Conservation (phyloP, 192 early-diverging fungal genomes). For the Phlyctochytrium bullatum region DNA sequence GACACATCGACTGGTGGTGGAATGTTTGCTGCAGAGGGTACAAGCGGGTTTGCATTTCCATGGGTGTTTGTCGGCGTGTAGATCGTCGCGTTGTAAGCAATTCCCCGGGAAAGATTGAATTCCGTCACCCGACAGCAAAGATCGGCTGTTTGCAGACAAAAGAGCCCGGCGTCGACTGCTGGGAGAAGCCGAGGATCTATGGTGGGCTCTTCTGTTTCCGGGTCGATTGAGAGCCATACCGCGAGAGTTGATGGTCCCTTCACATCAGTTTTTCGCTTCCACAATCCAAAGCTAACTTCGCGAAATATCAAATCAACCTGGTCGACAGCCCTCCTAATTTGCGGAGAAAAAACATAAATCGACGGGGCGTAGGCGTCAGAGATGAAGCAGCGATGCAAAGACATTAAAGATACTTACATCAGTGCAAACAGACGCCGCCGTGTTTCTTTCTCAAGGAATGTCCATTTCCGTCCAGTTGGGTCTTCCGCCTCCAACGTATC, state of each 20-base stretch:
- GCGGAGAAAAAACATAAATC: background rate
- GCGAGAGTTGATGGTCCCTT: background rate
- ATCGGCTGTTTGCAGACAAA: background rate
- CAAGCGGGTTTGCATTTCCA: background rate
- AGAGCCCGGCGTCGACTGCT: background rate
- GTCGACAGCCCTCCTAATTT: background rate
- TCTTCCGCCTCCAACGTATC: conserved; percentile 5
- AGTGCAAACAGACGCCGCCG: background rate
- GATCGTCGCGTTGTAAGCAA: background rate
- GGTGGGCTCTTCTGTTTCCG: background rate
- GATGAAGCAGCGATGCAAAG: too few relatives aligned
- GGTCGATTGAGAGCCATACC: background rate
- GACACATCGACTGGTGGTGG: background rate
- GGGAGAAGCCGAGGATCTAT: background rate
- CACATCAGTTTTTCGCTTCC: background rate
- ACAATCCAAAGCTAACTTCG: background rate
- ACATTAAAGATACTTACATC: background rate
- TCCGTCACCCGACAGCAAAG: background rate
- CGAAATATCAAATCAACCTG: background rate
- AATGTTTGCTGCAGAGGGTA: background rate
- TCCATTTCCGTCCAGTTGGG: background rate
- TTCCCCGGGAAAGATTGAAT: background rate
- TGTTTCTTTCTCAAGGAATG: conserved; percentile 4
- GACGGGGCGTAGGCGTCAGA: too few relatives aligned
- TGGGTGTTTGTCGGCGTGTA: background rate